Evolutionary conservation across 2,329 filamentous ascomycete genomes (phyloP).

Genomic region (Aspergillus persii): DNA sequence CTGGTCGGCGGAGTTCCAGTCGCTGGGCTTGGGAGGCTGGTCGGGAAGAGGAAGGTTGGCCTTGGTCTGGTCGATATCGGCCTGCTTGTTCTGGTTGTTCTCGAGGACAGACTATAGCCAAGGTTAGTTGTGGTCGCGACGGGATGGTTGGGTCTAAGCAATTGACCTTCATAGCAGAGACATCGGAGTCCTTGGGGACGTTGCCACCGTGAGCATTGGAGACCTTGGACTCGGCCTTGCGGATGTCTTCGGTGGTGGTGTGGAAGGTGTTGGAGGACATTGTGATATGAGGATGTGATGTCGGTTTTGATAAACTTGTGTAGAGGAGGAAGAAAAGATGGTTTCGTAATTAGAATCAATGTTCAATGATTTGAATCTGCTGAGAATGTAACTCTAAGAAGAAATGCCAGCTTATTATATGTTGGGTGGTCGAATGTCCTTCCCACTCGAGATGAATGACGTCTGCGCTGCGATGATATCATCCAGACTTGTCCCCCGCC

Average conservation of each 20-base stretch:
- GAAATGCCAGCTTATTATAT: neutral
- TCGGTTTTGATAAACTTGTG: neutral
- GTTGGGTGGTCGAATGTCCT: neutral
- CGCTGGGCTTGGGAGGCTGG: conserved; percentile 70
- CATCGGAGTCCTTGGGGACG: conserved; percentile 44
- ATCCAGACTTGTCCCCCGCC: neutral
- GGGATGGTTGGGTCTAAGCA: neutral
- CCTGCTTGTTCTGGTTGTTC: conserved; percentile 52
- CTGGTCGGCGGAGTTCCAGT: conserved; percentile 72
- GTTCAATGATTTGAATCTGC: neutral
- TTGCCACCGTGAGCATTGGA: conserved; percentile 42
- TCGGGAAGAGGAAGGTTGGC: conserved; percentile 77
- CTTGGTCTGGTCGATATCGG: conserved; percentile 66
- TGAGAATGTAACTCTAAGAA: neutral
- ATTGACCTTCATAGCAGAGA: conserved; percentile 48
- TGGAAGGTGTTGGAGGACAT: conserved; percentile 41
- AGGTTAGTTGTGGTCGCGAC: conserved; percentile 2
- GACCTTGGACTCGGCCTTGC: conserved; percentile 46
- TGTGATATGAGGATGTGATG: neutral
- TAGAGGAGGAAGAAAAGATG: neutral
- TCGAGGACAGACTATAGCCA: conserved; percentile 37
- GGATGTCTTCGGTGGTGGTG: conserved; percentile 49
- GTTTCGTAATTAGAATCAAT: neutral
- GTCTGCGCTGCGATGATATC: neutral
- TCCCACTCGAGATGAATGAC: neutral